Conservation (phyloP, 352 stramenopile genomes). For the Pythium periplocum region DNA sequence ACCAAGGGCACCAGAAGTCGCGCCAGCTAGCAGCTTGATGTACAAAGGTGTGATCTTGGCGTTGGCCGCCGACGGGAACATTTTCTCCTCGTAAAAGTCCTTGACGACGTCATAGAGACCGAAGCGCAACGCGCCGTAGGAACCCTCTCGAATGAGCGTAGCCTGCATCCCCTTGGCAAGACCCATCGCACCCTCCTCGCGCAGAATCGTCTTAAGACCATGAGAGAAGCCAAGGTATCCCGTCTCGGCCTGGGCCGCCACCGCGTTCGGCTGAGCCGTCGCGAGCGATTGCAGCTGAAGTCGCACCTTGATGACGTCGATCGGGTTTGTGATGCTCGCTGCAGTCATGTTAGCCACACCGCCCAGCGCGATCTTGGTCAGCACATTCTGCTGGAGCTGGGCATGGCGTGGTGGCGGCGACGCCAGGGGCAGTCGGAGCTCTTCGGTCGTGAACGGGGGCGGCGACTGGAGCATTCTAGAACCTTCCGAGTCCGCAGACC, state of each 20-base stretch:
- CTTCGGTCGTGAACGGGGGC: background rate
- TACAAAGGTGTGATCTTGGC: constrained; percentile 41
- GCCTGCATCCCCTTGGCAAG: constrained; percentile 58
- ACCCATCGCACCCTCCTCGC: constrained; percentile 50
- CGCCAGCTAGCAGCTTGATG: constrained; percentile 63
- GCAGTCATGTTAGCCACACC: constrained; percentile 57
- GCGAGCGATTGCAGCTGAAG: constrained; percentile 30
- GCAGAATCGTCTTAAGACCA: constrained; percentile 45
- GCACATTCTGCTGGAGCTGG: constrained; percentile 45
- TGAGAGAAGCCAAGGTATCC: constrained; percentile 57
- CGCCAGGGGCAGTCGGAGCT: background rate
- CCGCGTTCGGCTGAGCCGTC: background rate
- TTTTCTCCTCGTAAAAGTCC: constrained; percentile 50
- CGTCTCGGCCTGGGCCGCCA: constrained; percentile 11
- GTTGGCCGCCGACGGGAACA: constrained; percentile 32
- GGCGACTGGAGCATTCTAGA: constrained; percentile 11
- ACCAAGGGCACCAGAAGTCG: constrained; percentile 55
- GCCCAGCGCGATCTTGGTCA: constrained; percentile 56
- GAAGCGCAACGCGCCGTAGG: constrained; percentile 76
- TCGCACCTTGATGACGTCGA: constrained; percentile 55
- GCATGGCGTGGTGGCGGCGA: constrained; percentile 19
- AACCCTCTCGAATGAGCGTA: constrained; percentile 59
- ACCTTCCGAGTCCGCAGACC: background rate
- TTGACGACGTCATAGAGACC: constrained; percentile 78
- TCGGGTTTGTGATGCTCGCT: constrained; percentile 41